Conservation (phyloP, 805 yeast genomes). For the Wickerhamiella azymoides region DNA sequence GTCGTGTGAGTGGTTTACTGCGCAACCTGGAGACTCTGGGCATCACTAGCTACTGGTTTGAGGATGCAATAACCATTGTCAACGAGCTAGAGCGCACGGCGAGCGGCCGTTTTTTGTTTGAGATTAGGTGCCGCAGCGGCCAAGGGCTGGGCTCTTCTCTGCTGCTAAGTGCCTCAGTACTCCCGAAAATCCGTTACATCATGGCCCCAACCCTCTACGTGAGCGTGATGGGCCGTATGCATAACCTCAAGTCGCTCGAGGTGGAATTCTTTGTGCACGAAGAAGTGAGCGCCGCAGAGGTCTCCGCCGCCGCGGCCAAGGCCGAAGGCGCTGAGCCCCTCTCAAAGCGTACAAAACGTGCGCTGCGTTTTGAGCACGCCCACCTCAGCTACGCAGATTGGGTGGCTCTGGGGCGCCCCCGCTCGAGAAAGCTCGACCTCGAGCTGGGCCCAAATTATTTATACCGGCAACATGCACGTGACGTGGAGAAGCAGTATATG, state of each 20-base stretch:
- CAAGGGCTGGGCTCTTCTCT: neutral
- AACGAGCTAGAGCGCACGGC: neutral
- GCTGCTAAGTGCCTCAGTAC: neutral
- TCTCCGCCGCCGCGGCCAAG: no score
- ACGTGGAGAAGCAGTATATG: neutral
- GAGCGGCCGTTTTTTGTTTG: neutral
- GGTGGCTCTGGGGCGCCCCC: conserved; percentile 1
- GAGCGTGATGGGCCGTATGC: neutral
- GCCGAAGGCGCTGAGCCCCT: no score
- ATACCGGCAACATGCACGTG: neutral
- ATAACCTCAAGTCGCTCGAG: neutral
- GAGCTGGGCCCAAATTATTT: conserved; percentile 5
- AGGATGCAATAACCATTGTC: neutral
- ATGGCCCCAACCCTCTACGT: neutral
- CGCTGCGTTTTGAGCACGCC: neutral
- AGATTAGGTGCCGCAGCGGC: neutral
- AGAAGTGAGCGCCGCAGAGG: neutral
- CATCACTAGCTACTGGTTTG: neutral
- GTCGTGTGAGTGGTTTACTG: neutral
- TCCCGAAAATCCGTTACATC: neutral
- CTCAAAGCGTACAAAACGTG: no score
- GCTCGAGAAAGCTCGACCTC: neutral
- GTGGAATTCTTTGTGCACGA: neutral
- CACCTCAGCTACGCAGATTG: conserved; percentile 1
- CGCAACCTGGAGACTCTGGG: neutral